Conservation (phyloP, 306 rosid genomes). For the Prunus salicina region DNA sequence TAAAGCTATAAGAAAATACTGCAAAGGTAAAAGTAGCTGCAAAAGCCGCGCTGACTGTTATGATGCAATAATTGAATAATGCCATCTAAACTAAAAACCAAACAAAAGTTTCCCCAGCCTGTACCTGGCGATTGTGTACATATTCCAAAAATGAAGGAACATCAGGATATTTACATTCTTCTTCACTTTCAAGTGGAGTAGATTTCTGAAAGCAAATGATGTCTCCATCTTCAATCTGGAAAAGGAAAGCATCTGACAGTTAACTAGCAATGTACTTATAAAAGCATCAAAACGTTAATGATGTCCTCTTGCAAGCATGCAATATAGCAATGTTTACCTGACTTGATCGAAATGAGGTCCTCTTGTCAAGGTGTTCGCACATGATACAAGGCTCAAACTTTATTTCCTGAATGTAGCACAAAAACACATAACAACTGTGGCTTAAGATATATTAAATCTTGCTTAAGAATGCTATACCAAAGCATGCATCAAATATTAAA, state of each 20-base stretch:
- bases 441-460: background rate
- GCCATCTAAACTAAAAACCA: background rate
- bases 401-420: slow-evolving; percentile 59
- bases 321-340: slow-evolving; percentile 48
- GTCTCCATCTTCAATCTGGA: slow-evolving; percentile 93
- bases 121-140: slow-evolving; percentile 92
- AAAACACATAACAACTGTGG: background rate
- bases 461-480: background rate
- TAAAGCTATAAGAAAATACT: background rate
- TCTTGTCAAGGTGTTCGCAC: slow-evolving; percentile 76
- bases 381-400: slow-evolving; percentile 78
- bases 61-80: too few species aligned
- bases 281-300: background rate
- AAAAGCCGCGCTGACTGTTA: background rate
- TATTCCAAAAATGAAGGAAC: slow-evolving; percentile 85
- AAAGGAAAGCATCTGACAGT: slow-evolving; percentile 8
- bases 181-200: slow-evolving; percentile 37
- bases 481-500: background rate
- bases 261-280: background rate
- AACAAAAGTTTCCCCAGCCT: background rate
- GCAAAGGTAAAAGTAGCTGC: background rate
- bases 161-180: slow-evolving; percentile 63
- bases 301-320: background rate
- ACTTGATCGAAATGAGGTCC: slow-evolving; percentile 51
- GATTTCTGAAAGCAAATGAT: slow-evolving; percentile 86